These are phyloP conservation scores for Circinella umbellata DNA, from an alignment of 371 early-diverging fungal species.

Conservation along the genomic window DNA sequence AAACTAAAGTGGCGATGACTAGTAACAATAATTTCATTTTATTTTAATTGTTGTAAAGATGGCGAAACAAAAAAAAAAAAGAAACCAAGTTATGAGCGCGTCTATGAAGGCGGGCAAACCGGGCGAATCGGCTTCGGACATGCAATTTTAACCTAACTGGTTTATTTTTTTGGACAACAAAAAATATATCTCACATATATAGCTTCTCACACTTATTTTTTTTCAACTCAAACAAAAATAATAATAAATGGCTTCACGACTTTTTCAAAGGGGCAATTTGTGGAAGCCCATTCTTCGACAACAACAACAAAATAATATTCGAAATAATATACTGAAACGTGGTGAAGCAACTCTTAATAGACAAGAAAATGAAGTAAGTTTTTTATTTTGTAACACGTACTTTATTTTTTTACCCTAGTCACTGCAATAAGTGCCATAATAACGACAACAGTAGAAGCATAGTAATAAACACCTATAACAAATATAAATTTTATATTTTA, in stretches of 20 bases:
- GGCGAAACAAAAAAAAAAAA: neutral
- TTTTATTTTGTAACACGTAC: too few relatives aligned
- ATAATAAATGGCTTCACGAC: neutral
- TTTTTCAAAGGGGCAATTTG: neutral
- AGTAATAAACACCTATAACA: too few relatives aligned
- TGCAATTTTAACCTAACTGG: neutral
- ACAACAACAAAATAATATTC: neutral
- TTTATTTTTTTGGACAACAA: neutral
- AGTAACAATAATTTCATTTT: slow-evolving; percentile 10
- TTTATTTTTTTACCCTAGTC: neutral
- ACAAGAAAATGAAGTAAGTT: neutral
- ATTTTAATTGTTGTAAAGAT: neutral
- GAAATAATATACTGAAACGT: neutral
- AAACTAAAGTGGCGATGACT: slow-evolving; percentile 6
- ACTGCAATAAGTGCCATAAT: neutral
- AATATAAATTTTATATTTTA: slow-evolving; percentile 1
- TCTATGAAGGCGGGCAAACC: neutral
- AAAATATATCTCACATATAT: neutral
- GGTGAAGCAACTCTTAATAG: neutral
- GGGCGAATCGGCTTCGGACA: neutral
- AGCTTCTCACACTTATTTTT: too few relatives aligned
- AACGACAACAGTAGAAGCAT: neutral
- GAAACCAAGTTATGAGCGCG: neutral
- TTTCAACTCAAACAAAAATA: too few relatives aligned
- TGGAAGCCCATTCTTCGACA: neutral